Conservation (phyloP, 257 asterid genomes). For the Capsicum pubescens region DNA sequence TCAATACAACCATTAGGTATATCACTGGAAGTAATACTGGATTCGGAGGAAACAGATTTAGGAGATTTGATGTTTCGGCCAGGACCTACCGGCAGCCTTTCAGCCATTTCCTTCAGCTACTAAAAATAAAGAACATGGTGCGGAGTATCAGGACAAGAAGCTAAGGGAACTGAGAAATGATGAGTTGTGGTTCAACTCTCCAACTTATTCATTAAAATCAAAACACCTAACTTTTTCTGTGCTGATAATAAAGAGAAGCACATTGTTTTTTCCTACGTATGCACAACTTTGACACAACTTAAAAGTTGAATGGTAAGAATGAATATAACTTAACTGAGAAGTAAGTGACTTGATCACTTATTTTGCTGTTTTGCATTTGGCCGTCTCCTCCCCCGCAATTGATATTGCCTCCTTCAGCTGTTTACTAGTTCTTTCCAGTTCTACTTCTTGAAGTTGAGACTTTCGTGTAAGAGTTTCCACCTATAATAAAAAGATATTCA, state of each 20-base stretch:
- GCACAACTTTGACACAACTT: background rate
- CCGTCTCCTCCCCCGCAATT: constrained; percentile 92
- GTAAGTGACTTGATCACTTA: constrained; percentile 96
- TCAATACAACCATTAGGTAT: constrained; percentile 57
- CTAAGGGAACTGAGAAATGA: constrained; percentile 9
- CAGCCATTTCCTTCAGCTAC: constrained; percentile 98
- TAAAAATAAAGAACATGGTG: constrained; percentile 22
- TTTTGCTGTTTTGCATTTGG: constrained; percentile 95
- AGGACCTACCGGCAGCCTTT: constrained; percentile 92
- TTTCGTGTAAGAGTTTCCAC: constrained; percentile 74
- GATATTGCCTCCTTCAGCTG: constrained; percentile 87
- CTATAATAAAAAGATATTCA: constrained; percentile 44
- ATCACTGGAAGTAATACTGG: constrained; percentile 55
- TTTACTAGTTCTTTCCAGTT: constrained; percentile 76
- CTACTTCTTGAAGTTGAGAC: constrained; percentile 81
- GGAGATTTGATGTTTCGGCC: constrained; percentile 74
- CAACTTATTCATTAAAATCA: too few relatives aligned
- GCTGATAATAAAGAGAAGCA: background rate
- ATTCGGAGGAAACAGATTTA: constrained; percentile 51
- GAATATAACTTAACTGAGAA: constrained; percentile 66
- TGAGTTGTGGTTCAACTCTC: too few relatives aligned
- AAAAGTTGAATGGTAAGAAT: background rate
- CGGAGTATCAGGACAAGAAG: constrained; percentile 34
- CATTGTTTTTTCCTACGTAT: background rate
- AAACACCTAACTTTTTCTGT: too few relatives aligned